Base-by-base conservation (phyloP, 2,329 filamentous ascomycete genomes). In the Colletotrichum abscissum region DNA sequence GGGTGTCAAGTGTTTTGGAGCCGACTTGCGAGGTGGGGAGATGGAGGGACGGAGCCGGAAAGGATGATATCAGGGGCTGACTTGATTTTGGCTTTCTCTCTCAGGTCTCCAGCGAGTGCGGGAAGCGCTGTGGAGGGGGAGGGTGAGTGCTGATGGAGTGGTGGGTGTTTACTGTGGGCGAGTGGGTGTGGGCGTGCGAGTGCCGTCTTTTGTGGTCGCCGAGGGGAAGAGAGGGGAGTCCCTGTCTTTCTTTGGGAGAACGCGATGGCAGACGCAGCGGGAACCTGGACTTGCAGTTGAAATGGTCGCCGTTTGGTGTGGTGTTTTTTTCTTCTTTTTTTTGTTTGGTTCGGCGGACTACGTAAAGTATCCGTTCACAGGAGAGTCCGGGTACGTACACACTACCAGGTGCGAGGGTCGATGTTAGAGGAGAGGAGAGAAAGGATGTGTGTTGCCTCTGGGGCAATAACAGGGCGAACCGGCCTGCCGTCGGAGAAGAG, bases 1-100 rank as follows among this genome's bases (percentile, higher is more conserved):
- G 16, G 52, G 46, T 59, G 63, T 24, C 14, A 49, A 22, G 42
- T 49, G 42, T 49, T 9, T 49, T 49, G 19, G 42, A 49, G 42
- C 42, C 42, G 42, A 49, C 11, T 49, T 49, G 42, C 42, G 42
- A 49, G 67, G 63, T 49, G 46, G 38, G 22, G 46, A 68, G 69
- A 69, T 63, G 60, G 67, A 65, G 66, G 67, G 67, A 70, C 70
- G 55, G 67, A 73, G 66, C 55, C 55, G 70, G 70, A 64, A 72
- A 28, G 70, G 38, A 68, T 68, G 65, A 62, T 54, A 64, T 56
- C 63, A 64, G 62, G 62, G 35, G 49, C 16, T 56, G 12, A n/a
- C 30, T 26, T 35, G 11, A 28, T 55, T 55, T 38, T 56, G 54
- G 54, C 54, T 56, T 56, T 56, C 26, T 24, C 54, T 56, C 22